A percentile compares a stretch with the other conserved stretches of the same genome.
Conservation (phyloP, 257 asterid species). For the Rhazya stricta region DNA sequence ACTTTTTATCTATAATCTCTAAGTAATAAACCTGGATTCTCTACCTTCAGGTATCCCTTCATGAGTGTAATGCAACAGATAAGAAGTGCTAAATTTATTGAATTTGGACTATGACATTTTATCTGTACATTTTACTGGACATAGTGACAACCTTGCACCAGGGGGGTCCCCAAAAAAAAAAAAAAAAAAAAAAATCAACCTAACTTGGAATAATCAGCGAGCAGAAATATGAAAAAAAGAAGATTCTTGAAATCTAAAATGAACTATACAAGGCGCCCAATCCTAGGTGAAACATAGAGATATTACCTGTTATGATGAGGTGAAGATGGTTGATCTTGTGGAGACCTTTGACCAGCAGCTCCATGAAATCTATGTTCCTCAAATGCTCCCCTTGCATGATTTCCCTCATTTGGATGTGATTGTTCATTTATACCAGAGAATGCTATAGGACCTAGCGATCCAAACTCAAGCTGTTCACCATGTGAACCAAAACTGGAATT, state of each 20-base stretch:
- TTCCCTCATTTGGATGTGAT: constrained; percentile 53
- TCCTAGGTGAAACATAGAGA: background rate
- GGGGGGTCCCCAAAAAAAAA: background rate
- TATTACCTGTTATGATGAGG: constrained; percentile 66
- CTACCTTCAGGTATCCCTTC: background rate
- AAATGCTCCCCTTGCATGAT: constrained; percentile 39
- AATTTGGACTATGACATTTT: background rate
- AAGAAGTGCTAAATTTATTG: too few species aligned
- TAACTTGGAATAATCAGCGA: background rate
- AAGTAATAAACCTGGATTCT: background rate
- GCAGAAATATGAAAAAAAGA: too few species aligned
- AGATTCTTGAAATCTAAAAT: background rate
- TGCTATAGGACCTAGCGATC: constrained; percentile 68
- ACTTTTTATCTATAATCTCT: background rate
- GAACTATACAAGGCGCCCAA: background rate
- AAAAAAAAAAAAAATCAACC: background rate
- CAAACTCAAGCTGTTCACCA: constrained; percentile 83
- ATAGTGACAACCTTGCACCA: background rate
- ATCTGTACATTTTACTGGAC: background rate
- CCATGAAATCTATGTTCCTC: constrained; percentile 58
- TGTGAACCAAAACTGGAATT: constrained; percentile 45
- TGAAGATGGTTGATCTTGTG: constrained; percentile 86
- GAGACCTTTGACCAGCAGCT: constrained; percentile 47
- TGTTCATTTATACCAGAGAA: constrained; percentile 58
- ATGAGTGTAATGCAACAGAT: background rate